Percentiles rank a stretch among this genome's conserved stretches.
phyloP scores from a whole-genome alignment of 164 flowering plant species.

The Stephania japonica region DNA sequence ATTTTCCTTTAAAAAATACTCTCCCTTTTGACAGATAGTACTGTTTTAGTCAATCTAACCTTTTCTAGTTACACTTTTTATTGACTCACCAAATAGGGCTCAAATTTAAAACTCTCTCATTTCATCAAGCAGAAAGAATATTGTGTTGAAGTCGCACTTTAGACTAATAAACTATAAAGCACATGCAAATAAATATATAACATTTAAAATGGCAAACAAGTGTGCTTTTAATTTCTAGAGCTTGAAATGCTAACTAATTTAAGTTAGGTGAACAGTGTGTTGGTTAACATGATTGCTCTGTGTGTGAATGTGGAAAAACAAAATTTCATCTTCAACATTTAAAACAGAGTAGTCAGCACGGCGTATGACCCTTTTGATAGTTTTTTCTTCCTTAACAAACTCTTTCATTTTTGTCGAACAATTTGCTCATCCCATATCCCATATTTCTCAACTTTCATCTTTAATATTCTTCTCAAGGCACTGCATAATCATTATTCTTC shows the following conservation, averaged over 20 bases:
- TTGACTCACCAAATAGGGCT: background rate
- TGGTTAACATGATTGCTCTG: background rate
- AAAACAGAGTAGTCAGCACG: background rate
- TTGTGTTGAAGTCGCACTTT: background rate
- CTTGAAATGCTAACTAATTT: background rate
- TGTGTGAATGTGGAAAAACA: background rate
- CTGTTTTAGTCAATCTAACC: background rate
- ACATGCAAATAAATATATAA: background rate
- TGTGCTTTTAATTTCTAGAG: background rate
- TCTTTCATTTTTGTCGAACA: background rate
- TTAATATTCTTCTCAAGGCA: background rate
- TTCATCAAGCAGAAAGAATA: background rate
- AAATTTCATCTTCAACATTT: background rate
- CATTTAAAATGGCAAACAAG: background rate
- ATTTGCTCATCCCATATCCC: background rate
- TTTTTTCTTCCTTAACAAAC: background rate
- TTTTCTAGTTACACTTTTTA: background rate
- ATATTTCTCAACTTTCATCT: background rate
- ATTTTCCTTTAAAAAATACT: background rate
- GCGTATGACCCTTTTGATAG: background rate
- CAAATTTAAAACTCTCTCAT: background rate
- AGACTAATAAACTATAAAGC: background rate
- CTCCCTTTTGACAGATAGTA: background rate
- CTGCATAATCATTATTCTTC: background rate
- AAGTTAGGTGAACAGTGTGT: background rate